phyloP scores from a whole-genome alignment of 306 rosid genomes.

The Albizia julibrissin region DNA sequence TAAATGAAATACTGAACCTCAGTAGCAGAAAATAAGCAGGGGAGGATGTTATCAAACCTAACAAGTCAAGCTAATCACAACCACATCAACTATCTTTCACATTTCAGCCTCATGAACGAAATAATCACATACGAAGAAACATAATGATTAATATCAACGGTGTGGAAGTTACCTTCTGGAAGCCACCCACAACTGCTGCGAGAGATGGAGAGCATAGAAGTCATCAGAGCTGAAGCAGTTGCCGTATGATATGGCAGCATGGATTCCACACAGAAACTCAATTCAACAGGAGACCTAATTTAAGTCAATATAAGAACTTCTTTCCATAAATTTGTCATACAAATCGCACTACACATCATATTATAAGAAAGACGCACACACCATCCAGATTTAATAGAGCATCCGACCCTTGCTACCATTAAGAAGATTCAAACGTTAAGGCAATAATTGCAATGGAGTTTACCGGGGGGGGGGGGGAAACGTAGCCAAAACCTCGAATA shows the following conservation, averaged over 20 bases:
- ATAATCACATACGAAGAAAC: background rate
- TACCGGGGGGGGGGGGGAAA: too few species aligned
- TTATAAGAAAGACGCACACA: background rate
- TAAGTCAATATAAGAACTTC: background rate
- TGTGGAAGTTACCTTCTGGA: slow-evolving; percentile 61
- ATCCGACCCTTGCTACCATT: background rate
- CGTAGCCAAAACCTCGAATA: background rate
- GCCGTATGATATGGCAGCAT: slow-evolving; percentile 89
- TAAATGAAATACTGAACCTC: too few species aligned
- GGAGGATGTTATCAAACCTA: background rate
- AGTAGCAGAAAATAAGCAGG: background rate
- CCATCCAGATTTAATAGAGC: background rate
- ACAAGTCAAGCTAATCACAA: background rate
- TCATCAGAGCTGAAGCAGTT: slow-evolving; percentile 85
- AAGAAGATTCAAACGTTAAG: background rate
- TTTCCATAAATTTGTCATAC: background rate
- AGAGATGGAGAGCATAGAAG: slow-evolving; percentile 79
- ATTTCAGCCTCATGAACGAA: background rate
- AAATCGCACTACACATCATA: background rate
- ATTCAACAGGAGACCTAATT: slow-evolving; percentile 63
- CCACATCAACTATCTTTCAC: background rate
- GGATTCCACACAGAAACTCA: slow-evolving; percentile 77
- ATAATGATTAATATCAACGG: background rate
- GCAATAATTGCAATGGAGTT: background rate
- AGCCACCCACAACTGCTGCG: slow-evolving; percentile 60